Evolutionary conservation across 495 filamentous ascomycete species (phyloP).

Genomic region (Aspergillus baeticus): DNA sequence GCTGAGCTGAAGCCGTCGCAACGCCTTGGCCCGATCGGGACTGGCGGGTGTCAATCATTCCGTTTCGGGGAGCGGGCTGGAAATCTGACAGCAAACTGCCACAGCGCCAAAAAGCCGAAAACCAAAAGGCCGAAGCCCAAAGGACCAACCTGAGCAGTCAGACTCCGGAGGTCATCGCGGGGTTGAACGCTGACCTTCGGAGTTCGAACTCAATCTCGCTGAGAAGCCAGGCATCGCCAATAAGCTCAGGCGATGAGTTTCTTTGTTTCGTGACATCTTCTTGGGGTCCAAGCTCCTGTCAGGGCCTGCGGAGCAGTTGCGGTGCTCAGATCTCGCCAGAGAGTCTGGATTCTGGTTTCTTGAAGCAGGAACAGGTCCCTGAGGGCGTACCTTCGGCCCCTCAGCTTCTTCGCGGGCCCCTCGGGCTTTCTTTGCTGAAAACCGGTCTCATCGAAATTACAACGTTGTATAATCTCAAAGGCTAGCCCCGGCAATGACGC

Average conservation of each 20-base stretch:
- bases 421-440: too few species aligned
- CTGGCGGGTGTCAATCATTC: background rate
- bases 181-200: slow-evolving; percentile 3
- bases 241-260: background rate
- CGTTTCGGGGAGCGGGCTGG: background rate
- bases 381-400: too few species aligned
- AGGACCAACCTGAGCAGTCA: background rate
- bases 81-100: slow-evolving; percentile 1
- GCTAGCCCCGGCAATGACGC: background rate
- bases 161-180: background rate
- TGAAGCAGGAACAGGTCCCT: too few species aligned
- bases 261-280: background rate
- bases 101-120: background rate
- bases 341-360: background rate
- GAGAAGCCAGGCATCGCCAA: background rate
- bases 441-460: too few species aligned
- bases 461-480: too few species aligned
- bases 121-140: background rate
- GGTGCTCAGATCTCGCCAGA: background rate
- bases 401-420: too few species aligned
- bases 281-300: slow-evolving; percentile 5
- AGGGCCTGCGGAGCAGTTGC: background rate
- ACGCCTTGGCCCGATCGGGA: background rate
- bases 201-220: background rate
- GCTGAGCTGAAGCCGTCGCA: background rate